Evolutionary conservation across 164 flowering plant genomes (phyloP), one percentile per base, ranked within the genome.

Genomic region (Piper betle): DNA sequence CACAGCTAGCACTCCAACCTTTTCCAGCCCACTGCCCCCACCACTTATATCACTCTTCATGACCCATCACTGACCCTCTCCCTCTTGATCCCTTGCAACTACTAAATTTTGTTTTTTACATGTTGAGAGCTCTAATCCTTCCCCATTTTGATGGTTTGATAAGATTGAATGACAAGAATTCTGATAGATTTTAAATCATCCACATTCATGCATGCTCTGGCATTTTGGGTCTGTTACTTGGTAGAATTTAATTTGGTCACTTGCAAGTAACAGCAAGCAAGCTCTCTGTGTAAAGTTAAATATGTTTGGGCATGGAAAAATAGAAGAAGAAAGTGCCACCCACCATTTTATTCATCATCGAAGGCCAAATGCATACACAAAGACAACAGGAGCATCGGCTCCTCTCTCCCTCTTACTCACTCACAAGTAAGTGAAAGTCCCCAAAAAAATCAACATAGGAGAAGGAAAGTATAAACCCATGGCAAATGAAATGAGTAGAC

Each of bases 281-380:
- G n/a, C n/a, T n/a, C n/a, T n/a, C n/a, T n/a, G n/a, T n/a, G n/a
- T n/a, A n/a, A n/a, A n/a, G n/a, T n/a, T n/a, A n/a, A n/a, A n/a
- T n/a, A n/a, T 10, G 13, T 10, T 9, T 10, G 58, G 13, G 20
- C 58, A 12, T 18, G 37, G 6, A 25, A 33, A 56, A 10, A 57
- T 5, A 20, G 15, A 57, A 20, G 39, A 12, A 33, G 60, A 38
- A 38, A 33, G 18, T 38, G 16, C 18, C 40, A 2, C 56, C 60
- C 6, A 11, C 42, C 39, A 15, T 33, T 59, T 46, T 60, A 25
- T 42, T 60, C 25, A 48, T 78, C 68, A 64, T 17, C 70, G 53
- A 42, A 57, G 62, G 64, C 67, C 58, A 75, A 71, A 68, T 73
- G 69, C 70, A 54, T 69, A 75, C 75, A 71, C 25, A 65, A 67